These are phyloP conservation scores for Cicer judaicum DNA, from an alignment of 306 rosid genomes.

Conservation along the genomic window DNA sequence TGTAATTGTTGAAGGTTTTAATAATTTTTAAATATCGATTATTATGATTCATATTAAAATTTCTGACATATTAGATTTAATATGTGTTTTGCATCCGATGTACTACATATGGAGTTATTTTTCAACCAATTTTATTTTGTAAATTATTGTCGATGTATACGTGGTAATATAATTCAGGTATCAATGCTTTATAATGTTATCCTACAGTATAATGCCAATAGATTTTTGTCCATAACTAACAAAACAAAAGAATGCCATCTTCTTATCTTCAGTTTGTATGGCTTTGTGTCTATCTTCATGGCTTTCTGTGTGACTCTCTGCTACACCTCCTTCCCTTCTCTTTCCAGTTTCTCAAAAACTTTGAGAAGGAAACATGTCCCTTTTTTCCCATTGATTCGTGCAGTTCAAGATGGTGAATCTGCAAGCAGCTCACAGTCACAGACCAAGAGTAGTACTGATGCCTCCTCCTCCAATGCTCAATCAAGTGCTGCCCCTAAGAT, in stretches of 20 bases:
- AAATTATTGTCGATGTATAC: too few species aligned
- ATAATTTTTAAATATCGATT: too few species aligned
- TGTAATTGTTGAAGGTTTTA: too few species aligned
- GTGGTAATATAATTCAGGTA: too few species aligned
- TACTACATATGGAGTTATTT: too few species aligned
- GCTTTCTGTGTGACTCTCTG: conserved; percentile 59
- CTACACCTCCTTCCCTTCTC: conserved; percentile 52
- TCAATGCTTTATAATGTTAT: too few species aligned
- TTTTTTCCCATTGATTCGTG: conserved; percentile 52
- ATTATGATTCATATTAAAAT: too few species aligned
- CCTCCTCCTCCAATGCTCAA: conserved; percentile 47
- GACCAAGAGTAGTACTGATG: conserved; percentile 56
- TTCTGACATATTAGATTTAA: too few species aligned
- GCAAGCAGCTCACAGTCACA: conserved; percentile 43
- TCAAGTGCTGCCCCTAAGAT: conserved; percentile 55
- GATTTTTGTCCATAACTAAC: conserved; percentile 17
- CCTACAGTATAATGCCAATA: background rate
- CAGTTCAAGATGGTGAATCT: conserved; percentile 64
- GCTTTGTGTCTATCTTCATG: conserved; percentile 52
- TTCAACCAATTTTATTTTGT: too few species aligned
- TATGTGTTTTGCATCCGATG: too few species aligned
- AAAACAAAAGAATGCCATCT: conserved; percentile 10
- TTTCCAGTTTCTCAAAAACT: conserved; percentile 51
- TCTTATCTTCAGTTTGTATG: conserved; percentile 49
- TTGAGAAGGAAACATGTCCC: conserved; percentile 53